These are phyloP conservation scores for Volvox africanus DNA, from an alignment of 139 green algal genomes.

Conservation along the genomic window DNA sequence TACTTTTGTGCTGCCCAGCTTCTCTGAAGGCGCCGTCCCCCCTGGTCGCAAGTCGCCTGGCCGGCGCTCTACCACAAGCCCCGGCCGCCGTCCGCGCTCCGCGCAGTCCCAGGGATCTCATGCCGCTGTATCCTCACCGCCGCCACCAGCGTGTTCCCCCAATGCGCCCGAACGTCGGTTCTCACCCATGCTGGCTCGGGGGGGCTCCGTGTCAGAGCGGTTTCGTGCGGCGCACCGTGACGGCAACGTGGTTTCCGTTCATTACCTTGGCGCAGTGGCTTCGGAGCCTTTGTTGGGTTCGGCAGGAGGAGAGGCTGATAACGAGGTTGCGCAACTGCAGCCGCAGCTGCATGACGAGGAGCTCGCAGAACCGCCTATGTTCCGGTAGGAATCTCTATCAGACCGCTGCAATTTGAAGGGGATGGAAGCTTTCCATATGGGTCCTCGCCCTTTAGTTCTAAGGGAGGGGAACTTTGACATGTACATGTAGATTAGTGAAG, in stretches of 20 bases:
- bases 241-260: background rate
- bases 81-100: background rate
- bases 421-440: too few relatives aligned
- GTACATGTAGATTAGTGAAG: too few relatives aligned
- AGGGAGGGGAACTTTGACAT: too few relatives aligned
- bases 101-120: background rate
- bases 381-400: background rate
- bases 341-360: background rate
- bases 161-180: background rate
- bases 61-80: constrained; percentile 11
- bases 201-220: constrained; percentile 19
- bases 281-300: background rate
- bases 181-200: background rate
- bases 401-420: too few relatives aligned
- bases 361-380: background rate
- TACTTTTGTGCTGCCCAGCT: background rate
- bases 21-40: background rate
- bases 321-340: background rate
- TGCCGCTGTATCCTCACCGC: background rate
- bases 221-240: constrained; percentile 22
- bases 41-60: background rate
- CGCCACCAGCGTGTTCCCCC: background rate
- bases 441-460: too few relatives aligned
- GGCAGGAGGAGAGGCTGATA: background rate
- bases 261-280: constrained; percentile 3